Evolutionary conservation across 2,329 filamentous ascomycete genomes (phyloP).

Genomic region (Talaromyces funiculosus): DNA sequence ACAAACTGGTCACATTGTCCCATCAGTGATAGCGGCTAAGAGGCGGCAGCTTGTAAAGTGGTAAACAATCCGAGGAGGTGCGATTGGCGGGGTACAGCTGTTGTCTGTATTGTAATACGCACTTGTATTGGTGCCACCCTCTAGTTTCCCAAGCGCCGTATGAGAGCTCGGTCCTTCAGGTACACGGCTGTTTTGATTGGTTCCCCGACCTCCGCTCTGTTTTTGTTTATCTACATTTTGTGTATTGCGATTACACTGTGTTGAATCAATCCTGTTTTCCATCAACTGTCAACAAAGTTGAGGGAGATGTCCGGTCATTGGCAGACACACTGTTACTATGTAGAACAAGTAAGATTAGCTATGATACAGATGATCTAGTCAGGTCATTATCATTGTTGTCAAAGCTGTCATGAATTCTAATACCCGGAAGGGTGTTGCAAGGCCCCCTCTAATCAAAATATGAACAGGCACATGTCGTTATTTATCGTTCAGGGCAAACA

Average conservation of each 20-base stretch:
- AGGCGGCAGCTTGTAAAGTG: conserved; percentile 2
- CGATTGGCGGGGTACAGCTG: conserved; percentile 12
- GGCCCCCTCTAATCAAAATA: not conserved
- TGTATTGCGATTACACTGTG: not conserved
- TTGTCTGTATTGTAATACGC: not conserved
- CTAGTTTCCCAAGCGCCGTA: not conserved
- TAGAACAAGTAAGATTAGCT: not conserved
- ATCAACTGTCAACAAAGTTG: not conserved
- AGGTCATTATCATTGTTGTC: conserved; percentile 3
- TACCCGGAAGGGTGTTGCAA: not conserved
- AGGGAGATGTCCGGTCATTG: too few species aligned
- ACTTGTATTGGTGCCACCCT: not conserved
- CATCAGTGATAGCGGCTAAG: not conserved
- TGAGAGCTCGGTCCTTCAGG: not conserved
- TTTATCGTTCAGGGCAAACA: not conserved
- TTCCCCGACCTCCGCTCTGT: not conserved
- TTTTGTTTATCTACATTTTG: not conserved
- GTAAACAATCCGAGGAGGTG: conserved; percentile 13
- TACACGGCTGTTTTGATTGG: not conserved
- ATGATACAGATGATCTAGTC: not conserved
- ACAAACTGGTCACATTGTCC: not conserved
- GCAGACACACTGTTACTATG: too few species aligned
- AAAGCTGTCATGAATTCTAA: conserved; percentile 4
- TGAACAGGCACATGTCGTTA: conserved; percentile 5
- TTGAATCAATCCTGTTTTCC: not conserved